Conservation (phyloP, 1,284 basidiomycete genomes). For the Tylopilus orsonianus region DNA sequence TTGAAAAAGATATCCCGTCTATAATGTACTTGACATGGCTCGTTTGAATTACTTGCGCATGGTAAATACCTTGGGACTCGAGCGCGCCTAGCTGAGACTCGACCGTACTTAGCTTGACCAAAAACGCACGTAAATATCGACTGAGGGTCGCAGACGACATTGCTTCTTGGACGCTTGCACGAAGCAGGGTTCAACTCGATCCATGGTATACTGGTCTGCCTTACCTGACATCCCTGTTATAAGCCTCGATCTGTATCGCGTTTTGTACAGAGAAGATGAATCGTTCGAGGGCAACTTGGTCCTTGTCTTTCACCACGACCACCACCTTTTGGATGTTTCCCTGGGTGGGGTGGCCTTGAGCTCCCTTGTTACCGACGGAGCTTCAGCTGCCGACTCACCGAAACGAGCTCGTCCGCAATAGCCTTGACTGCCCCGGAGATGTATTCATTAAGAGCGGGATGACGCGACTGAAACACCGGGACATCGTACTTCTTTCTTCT, state of each 20-base stretch:
- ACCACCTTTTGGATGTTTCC: slow-evolving; percentile 74
- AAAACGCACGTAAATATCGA: slow-evolving; percentile 81
- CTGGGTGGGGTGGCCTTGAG: slow-evolving; percentile 36
- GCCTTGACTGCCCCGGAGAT: slow-evolving; percentile 80
- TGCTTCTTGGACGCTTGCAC: slow-evolving; percentile 62
- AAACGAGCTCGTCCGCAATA: slow-evolving; percentile 69
- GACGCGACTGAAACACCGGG: slow-evolving; percentile 88
- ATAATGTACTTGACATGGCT: slow-evolving; percentile 2
- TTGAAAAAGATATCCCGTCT: slow-evolving; percentile 81
- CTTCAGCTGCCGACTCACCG: slow-evolving; percentile 42
- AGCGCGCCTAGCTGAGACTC: slow-evolving; percentile 74
- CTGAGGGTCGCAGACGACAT: slow-evolving; percentile 65
- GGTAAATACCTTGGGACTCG: slow-evolving; percentile 41
- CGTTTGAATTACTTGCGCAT: background rate
- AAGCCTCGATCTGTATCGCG: slow-evolving; percentile 68
- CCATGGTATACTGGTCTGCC: slow-evolving; percentile 5
- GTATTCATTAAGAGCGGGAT: slow-evolving; percentile 85
- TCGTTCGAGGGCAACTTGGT: slow-evolving; percentile 74
- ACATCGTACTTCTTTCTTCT: slow-evolving; percentile 86
- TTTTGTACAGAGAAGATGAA: slow-evolving; percentile 78
- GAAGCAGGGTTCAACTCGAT: slow-evolving; percentile 8
- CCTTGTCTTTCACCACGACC: slow-evolving; percentile 76
- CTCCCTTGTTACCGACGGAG: background rate
- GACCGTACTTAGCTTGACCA: slow-evolving; percentile 81
- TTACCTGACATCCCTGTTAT: slow-evolving; percentile 63